These are phyloP conservation scores for Lyophyllum atratum DNA, from an alignment of 768 basidiomycete genomes.

Conservation along the genomic window DNA sequence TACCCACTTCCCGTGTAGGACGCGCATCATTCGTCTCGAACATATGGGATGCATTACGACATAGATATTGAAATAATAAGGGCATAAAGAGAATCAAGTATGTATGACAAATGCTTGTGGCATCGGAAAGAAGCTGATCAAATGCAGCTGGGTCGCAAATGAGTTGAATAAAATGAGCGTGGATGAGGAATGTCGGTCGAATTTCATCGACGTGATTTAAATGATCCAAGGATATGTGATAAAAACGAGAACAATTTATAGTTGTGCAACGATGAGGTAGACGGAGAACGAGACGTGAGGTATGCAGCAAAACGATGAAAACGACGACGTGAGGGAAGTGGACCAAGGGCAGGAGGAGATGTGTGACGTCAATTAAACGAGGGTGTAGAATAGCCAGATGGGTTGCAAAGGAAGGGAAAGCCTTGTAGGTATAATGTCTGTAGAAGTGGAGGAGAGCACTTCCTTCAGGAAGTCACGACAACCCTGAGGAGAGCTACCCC, in stretches of 20 bases:
- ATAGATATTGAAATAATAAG: not conserved
- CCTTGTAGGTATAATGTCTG: constrained; percentile 15
- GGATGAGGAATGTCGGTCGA: not conserved
- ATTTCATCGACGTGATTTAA: not conserved
- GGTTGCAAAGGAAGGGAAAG: constrained; percentile 10
- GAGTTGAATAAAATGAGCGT: not conserved
- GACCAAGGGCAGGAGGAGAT: constrained; percentile 17
- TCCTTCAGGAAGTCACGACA: not conserved
- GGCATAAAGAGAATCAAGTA: not conserved
- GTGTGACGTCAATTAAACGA: constrained; percentile 21
- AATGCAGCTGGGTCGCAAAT: not conserved
- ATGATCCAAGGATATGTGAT: not conserved
- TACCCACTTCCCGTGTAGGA: no score
- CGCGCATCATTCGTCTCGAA: not conserved
- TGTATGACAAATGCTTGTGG: not conserved
- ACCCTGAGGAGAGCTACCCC: not conserved
- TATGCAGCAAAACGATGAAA: constrained; percentile 40
- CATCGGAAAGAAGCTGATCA: not conserved
- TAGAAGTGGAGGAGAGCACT: constrained; percentile 7
- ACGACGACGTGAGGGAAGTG: constrained; percentile 38
- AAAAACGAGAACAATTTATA: constrained; percentile 18
- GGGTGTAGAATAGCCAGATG: constrained; percentile 16
- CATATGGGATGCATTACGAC: not conserved
- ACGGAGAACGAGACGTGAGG: constrained; percentile 25
- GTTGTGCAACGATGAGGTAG: constrained; percentile 19